Evolutionary conservation across 192 early-diverging fungal genomes (phyloP).

Genomic region (Allomyces arbusculus): DNA sequence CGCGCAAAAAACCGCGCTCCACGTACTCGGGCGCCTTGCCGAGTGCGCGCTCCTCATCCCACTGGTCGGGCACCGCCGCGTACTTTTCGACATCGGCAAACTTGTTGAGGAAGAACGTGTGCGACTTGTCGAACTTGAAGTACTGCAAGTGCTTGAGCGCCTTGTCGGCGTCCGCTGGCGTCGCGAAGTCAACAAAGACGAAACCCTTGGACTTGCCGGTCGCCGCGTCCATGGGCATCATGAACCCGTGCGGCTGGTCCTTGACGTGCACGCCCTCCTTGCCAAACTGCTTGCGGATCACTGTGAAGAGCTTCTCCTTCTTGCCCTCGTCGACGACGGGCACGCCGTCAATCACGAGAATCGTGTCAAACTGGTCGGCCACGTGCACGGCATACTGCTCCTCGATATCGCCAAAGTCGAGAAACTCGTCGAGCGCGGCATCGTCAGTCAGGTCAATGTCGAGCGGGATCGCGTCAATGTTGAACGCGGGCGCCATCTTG

Average conservation of each 20-base stretch:
- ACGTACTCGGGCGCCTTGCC: slow-evolving; percentile 12
- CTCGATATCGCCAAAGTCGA: slow-evolving; percentile 86
- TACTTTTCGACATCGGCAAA: slow-evolving; percentile 86
- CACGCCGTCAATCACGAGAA: slow-evolving; percentile 82
- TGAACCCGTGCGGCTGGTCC: slow-evolving; percentile 38
- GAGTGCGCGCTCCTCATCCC: slow-evolving; percentile 42
- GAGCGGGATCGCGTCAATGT: slow-evolving; percentile 13
- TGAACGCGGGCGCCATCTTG: no score
- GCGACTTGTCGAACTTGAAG: slow-evolving; percentile 58
- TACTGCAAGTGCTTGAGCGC: slow-evolving; percentile 59
- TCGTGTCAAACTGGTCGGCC: slow-evolving; percentile 52
- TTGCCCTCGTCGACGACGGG: slow-evolving; percentile 73
- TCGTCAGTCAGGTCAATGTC: slow-evolving; percentile 37
- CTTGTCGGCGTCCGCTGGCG: slow-evolving; percentile 52
- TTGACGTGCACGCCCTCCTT: slow-evolving; percentile 54
- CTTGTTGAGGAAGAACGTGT: slow-evolving; percentile 60
- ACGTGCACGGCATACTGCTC: slow-evolving; percentile 48
- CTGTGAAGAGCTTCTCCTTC: slow-evolving; percentile 56
- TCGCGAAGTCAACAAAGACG: slow-evolving; percentile 86
- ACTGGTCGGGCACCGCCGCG: slow-evolving; percentile 46
- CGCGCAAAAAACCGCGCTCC: slow-evolving; percentile 63
- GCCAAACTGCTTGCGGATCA: slow-evolving; percentile 60
- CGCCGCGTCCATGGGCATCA: slow-evolving; percentile 64
- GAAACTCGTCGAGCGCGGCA: slow-evolving; percentile 46
- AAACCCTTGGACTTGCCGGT: slow-evolving; percentile 73